phyloP scores from a whole-genome alignment of 1,284 basidiomycete genomes.

The Gymnopus androsaceus region DNA sequence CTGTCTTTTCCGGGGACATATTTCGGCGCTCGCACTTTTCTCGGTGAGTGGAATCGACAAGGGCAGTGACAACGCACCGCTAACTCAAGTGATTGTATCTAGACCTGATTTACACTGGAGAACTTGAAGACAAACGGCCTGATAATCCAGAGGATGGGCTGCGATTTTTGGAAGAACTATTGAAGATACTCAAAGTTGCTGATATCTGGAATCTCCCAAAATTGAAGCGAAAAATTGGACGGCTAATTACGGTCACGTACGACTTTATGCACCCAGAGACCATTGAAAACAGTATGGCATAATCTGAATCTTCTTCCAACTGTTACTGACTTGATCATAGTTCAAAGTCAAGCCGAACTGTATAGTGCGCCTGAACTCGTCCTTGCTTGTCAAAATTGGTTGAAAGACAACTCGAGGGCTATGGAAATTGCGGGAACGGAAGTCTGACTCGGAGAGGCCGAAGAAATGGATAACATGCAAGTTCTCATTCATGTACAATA shows the following conservation, averaged over 20 bases:
- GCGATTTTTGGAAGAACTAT: neutral
- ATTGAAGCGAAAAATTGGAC: neutral
- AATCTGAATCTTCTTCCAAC: neutral
- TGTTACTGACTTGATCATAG: neutral
- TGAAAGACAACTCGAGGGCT: neutral
- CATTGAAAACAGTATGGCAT: neutral
- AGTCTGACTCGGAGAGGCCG: no score
- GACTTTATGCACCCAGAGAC: slow-evolving; percentile 9
- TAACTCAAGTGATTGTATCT: neutral
- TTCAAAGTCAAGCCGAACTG: neutral
- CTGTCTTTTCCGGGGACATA: slow-evolving; percentile 7
- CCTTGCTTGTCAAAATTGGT: neutral
- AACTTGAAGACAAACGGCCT: neutral
- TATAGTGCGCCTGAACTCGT: neutral
- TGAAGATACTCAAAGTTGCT: neutral
- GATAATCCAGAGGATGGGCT: neutral
- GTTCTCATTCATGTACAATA: no score
- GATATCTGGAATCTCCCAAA: slow-evolving; percentile 6
- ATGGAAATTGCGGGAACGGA: no score
- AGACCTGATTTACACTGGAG: slow-evolving; percentile 8
- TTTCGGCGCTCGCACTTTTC: slow-evolving; percentile 6
- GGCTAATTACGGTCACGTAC: slow-evolving; percentile 3
- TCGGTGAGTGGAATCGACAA: slow-evolving; percentile 5
- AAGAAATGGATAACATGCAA: no score
- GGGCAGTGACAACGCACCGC: neutral